phyloP scores from a whole-genome alignment of 2,329 filamentous ascomycete species.

The Leptographium wingfieldii region DNA sequence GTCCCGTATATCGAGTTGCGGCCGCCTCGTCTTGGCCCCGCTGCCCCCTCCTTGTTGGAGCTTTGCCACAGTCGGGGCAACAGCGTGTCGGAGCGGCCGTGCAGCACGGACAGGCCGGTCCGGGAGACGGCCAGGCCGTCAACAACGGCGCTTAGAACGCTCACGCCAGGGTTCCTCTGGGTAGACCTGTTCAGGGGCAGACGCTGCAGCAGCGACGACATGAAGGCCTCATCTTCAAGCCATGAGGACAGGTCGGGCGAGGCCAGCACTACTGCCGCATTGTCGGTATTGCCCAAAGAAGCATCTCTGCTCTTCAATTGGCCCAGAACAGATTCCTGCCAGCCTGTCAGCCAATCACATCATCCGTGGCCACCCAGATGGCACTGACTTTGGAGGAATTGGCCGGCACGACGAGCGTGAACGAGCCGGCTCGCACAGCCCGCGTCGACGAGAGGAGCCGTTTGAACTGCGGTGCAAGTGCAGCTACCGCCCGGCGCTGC shows the following conservation, averaged over 20 bases:
- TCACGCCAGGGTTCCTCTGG: constrained; percentile 19
- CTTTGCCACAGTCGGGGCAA: constrained; percentile 34
- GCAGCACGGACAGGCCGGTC: constrained; percentile 40
- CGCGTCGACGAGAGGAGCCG: constrained; percentile 1
- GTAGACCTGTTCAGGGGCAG: constrained; percentile 7
- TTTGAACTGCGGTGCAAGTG: not conserved
- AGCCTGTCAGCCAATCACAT: not conserved
- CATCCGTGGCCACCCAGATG: not conserved
- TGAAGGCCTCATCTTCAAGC: constrained; percentile 29
- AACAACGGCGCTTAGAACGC: constrained; percentile 41
- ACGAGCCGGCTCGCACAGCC: constrained; percentile 3
- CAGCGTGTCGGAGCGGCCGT: constrained; percentile 26
- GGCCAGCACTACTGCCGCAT: constrained; percentile 35
- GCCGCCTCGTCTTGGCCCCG: not conserved
- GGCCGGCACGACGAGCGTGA: constrained; percentile 8
- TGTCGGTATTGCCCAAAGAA: constrained; percentile 15
- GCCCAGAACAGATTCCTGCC: constrained; percentile 9
- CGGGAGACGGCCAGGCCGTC: constrained; percentile 32
- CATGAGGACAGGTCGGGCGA: constrained; percentile 35
- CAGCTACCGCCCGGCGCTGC: constrained; percentile 3
- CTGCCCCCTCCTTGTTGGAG: too few species aligned
- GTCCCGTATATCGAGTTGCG: not conserved
- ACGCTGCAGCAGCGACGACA: constrained; percentile 19
- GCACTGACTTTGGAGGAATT: constrained; percentile 9
- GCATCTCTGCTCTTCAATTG: not conserved